Evolutionary conservation across 345 rosid genomes (phyloP).

Genomic region (Lagerstroemia speciosa): DNA sequence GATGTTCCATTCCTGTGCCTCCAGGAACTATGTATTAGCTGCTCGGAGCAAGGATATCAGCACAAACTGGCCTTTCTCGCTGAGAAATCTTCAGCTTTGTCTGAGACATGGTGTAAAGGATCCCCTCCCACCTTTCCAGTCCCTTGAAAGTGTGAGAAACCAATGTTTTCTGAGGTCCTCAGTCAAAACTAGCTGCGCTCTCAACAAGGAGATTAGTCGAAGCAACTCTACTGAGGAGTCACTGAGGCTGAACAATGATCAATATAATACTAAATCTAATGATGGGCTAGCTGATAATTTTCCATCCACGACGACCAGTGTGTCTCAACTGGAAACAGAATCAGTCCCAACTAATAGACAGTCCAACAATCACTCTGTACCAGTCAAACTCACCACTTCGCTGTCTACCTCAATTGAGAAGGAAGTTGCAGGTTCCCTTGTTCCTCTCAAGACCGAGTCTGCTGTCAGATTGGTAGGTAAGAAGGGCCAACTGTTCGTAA

Average conservation of each 20-base stretch:
- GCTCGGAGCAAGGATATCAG: constrained; percentile 69
- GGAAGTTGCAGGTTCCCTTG: constrained; percentile 19
- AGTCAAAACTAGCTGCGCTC: too few species aligned
- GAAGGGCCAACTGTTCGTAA: constrained; percentile 68
- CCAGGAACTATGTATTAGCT: constrained; percentile 82
- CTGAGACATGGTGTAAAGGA: constrained; percentile 81
- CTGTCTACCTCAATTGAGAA: constrained; percentile 20
- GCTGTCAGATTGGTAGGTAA: constrained; percentile 29
- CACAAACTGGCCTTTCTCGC: constrained; percentile 88
- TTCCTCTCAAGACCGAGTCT: constrained; percentile 16
- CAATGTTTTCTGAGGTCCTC: constrained; percentile 12
- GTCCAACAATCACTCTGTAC: constrained; percentile 18
- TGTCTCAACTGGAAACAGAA: constrained; percentile 49
- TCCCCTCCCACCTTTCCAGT: constrained; percentile 81
- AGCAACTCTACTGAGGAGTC: constrained; percentile 15
- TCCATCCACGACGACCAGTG: constrained; percentile 27
- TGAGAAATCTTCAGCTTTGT: constrained; percentile 63
- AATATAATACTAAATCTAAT: constrained; percentile 25
- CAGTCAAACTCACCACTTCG: constrained; percentile 18
- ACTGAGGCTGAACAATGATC: constrained; percentile 1
- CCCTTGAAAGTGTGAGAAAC: constrained; percentile 30
- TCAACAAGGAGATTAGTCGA: neutral
- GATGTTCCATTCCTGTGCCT: constrained; percentile 13
- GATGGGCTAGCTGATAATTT: constrained; percentile 34
- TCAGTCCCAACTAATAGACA: constrained; percentile 28